These are phyloP conservation scores for Isoetes taiwanensis DNA, from an alignment of 75 land plant genomes.

Conservation along the genomic window DNA sequence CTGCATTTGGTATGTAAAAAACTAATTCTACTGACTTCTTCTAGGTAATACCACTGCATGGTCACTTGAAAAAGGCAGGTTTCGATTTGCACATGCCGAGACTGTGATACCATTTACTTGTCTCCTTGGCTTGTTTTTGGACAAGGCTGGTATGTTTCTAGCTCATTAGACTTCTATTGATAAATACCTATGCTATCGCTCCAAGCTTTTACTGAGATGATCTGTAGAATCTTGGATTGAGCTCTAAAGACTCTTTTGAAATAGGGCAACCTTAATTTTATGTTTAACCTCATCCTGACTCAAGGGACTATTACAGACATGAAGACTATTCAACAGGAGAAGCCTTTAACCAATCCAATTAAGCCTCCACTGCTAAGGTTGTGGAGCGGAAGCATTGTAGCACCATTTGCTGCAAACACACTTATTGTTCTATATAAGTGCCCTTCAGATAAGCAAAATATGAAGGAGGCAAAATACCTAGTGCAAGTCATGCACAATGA, in stretches of 20 bases:
- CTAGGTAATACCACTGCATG: constrained; percentile 29
- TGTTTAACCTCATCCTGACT: too few relatives aligned
- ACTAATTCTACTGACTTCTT: too few relatives aligned
- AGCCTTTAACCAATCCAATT: constrained; percentile 45
- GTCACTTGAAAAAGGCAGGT: constrained; percentile 59
- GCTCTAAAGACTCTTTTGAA: too few relatives aligned
- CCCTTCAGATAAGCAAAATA: constrained; percentile 11
- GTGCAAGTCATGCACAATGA: constrained; percentile 91
- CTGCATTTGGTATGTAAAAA: too few relatives aligned
- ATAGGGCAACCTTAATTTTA: too few relatives aligned
- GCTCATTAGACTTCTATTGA: too few relatives aligned
- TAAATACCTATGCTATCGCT: too few relatives aligned
- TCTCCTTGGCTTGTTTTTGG: constrained; percentile 81
- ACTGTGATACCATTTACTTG: constrained; percentile 85
- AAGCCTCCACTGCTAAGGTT: constrained; percentile 56
- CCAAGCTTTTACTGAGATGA: too few relatives aligned
- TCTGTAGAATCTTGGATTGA: too few relatives aligned
- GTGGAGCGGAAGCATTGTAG: constrained; percentile 71
- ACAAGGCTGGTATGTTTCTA: constrained; percentile 44
- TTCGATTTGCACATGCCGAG: constrained; percentile 96
- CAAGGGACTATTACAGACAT: too few relatives aligned
- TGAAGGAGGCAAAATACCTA: constrained; percentile 23
- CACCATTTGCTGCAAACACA: constrained; percentile 89
- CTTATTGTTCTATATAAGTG: constrained; percentile 76
- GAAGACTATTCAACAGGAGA: constrained; percentile 44